phyloP scores from a whole-genome alignment of 2,329 filamentous ascomycete species.

The Hypomyces rosellus region DNA sequence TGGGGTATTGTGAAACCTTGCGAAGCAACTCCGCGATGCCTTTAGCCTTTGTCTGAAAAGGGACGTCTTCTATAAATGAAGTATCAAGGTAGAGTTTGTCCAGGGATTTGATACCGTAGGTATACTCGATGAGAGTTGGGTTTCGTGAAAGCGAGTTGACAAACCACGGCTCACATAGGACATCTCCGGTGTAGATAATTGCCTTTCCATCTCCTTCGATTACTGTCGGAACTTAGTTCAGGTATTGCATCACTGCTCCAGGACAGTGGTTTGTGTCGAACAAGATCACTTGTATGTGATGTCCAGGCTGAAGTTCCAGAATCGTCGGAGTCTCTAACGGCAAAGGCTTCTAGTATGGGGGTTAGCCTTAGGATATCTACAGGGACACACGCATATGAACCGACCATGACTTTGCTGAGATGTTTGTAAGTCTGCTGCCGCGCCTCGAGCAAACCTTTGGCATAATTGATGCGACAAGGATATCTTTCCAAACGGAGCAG shows the following conservation, averaged over 20 bases:
- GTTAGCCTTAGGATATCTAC: not conserved
- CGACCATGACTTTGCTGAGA: conserved; percentile 61
- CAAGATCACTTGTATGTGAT: conserved; percentile 70
- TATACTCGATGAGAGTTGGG: conserved; percentile 70
- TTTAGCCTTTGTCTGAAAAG: conserved; percentile 60
- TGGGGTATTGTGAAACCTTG: conserved; percentile 62
- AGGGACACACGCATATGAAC: not conserved
- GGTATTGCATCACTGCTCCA: conserved; percentile 50
- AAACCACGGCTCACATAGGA: conserved; percentile 82
- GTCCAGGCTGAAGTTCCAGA: conserved; percentile 65
- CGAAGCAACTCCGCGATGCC: conserved; percentile 67
- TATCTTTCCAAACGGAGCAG: conserved; percentile 74
- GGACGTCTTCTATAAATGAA: conserved; percentile 52
- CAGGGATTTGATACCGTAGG: conserved; percentile 56
- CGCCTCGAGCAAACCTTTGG: conserved; percentile 68
- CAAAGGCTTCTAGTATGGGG: conserved; percentile 56
- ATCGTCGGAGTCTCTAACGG: conserved; percentile 73
- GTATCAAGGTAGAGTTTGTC: conserved; percentile 88
- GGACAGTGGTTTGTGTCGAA: conserved; percentile 90
- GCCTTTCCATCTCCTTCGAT: conserved; percentile 69
- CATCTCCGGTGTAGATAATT: conserved; percentile 82
- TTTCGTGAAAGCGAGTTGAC: conserved; percentile 66
- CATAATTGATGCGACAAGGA: conserved; percentile 74
- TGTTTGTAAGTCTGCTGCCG: conserved; percentile 70
- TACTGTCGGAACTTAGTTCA: conserved; percentile 36